These are phyloP conservation scores for Sideroxylon spinosum DNA, from an alignment of 179 eudicot genomes.

Conservation along the genomic window DNA sequence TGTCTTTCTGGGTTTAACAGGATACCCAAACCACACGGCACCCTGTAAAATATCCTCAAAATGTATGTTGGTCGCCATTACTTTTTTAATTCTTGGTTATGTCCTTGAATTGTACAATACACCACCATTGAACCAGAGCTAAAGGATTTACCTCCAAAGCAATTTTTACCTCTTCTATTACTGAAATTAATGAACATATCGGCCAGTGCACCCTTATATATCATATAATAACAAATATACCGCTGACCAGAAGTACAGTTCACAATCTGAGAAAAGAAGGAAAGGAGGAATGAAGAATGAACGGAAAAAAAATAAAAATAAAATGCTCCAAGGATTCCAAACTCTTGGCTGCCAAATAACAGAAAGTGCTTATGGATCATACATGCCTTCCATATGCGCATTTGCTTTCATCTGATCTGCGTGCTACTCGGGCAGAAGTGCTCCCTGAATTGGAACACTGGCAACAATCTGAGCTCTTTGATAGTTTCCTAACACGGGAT, in stretches of 20 bases:
- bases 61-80: too few species aligned
- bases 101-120: too few species aligned
- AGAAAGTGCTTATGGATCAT: constrained; percentile 27
- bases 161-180: neutral
- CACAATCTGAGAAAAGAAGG: constrained; percentile 1
- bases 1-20: too few species aligned
- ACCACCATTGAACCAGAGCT: too few species aligned
- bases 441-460: constrained; percentile 31
- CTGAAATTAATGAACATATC: neutral
- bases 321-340: neutral
- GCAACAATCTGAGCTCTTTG: constrained; percentile 57
- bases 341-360: neutral
- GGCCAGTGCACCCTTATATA: constrained; percentile 18
- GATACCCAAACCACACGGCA: too few species aligned
- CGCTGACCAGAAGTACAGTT: constrained; percentile 2
- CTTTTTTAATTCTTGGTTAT: too few species aligned
- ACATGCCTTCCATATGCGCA: constrained; percentile 35
- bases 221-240: constrained; percentile 10
- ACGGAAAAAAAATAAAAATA: too few species aligned
- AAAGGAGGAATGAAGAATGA: neutral
- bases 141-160: neutral
- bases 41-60: too few species aligned
- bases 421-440: constrained; percentile 27
- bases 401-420: constrained; percentile 56
- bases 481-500: constrained; percentile 32